Evolutionary conservation across 805 yeast genomes (phyloP).

Genomic region (Kregervanrija pseudodelftensis): DNA sequence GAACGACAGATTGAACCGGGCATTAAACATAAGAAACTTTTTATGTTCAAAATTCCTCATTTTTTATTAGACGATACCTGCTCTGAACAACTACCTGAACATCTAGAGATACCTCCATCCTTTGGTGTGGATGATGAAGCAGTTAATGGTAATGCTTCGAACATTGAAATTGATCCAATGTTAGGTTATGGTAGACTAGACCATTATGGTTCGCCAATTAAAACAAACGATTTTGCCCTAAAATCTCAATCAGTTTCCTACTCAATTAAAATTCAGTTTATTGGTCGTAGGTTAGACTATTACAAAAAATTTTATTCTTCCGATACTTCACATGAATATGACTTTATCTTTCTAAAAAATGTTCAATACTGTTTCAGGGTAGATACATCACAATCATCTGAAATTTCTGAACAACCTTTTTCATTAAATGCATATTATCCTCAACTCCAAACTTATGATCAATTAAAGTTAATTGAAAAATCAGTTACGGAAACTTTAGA

Average conservation of each 20-base stretch:
- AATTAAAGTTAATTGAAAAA: slow-evolving; percentile 9
- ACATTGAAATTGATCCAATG: slow-evolving; percentile 27
- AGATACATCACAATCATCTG: slow-evolving; percentile 4
- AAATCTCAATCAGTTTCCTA: slow-evolving; percentile 40
- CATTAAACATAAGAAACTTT: slow-evolving; percentile 44
- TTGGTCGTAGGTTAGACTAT: slow-evolving; percentile 35
- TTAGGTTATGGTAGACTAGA: slow-evolving; percentile 51
- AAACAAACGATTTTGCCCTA: slow-evolving; percentile 38
- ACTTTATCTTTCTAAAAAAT: slow-evolving; percentile 18
- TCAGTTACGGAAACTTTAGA: slow-evolving; percentile 8
- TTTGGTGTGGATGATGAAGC: slow-evolving; percentile 30
- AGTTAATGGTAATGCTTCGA: slow-evolving; percentile 17
- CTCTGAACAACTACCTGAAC: slow-evolving; percentile 31
- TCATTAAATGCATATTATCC: slow-evolving; percentile 3
- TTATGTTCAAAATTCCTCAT: slow-evolving; percentile 49
- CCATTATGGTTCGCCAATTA: slow-evolving; percentile 43
- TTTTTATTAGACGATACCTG: slow-evolving; percentile 47
- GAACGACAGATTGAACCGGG: slow-evolving; percentile 40
- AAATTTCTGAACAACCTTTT: slow-evolving; percentile 1
- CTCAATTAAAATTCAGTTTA: slow-evolving; percentile 46
- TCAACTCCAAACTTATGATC: slow-evolving; percentile 8
- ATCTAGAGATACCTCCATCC: slow-evolving; percentile 33
- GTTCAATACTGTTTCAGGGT: slow-evolving; percentile 17
- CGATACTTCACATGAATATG: slow-evolving; percentile 16
- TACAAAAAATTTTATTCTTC: slow-evolving; percentile 17